phyloP scores from a whole-genome alignment of 2,329 filamentous ascomycete genomes.

The Bipolaris gigantea region DNA sequence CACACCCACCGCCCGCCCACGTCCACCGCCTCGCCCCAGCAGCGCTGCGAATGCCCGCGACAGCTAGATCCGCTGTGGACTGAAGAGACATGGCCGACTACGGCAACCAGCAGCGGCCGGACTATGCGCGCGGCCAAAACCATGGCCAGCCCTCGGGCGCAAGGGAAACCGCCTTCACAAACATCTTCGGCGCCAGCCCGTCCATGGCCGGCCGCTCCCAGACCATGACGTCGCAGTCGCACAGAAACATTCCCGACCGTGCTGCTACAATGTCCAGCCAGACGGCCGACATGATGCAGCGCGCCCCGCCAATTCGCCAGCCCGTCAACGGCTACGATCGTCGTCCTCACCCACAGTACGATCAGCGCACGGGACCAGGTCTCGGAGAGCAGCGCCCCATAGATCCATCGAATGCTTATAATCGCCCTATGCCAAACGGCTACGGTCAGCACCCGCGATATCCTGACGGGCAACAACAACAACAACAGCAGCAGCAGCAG shows the following conservation, averaged over 20 bases:
- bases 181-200: slow-evolving; percentile 91
- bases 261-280: slow-evolving; percentile 67
- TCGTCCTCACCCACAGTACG: slow-evolving; percentile 36
- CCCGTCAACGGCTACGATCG: slow-evolving; percentile 48
- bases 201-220: slow-evolving; percentile 77
- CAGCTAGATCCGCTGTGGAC: slow-evolving; percentile 16
- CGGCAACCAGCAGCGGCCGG: slow-evolving; percentile 63
- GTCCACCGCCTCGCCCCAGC: slow-evolving; percentile 2
- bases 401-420: slow-evolving; percentile 30
- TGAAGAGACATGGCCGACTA: slow-evolving; percentile 62
- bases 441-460: slow-evolving; percentile 43
- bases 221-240: slow-evolving; percentile 84
- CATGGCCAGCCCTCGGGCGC: slow-evolving; percentile 62
- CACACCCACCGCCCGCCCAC: slow-evolving; percentile 14
- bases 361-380: slow-evolving; percentile 29
- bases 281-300: slow-evolving; percentile 59
- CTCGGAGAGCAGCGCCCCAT: slow-evolving; percentile 36
- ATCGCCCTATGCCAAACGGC: slow-evolving; percentile 43
- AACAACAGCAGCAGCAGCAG: slow-evolving; percentile 29
- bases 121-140: slow-evolving; percentile 55
- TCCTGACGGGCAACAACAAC: slow-evolving; percentile 31
- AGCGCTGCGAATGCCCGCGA: slow-evolving; percentile 31
- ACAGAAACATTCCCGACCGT: slow-evolving; percentile 65
- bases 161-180: slow-evolving; percentile 92
- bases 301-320: slow-evolving; percentile 64